These are phyloP conservation scores for Dipteronia dyeriana DNA, from an alignment of 345 rosid species.

Conservation along the genomic window DNA sequence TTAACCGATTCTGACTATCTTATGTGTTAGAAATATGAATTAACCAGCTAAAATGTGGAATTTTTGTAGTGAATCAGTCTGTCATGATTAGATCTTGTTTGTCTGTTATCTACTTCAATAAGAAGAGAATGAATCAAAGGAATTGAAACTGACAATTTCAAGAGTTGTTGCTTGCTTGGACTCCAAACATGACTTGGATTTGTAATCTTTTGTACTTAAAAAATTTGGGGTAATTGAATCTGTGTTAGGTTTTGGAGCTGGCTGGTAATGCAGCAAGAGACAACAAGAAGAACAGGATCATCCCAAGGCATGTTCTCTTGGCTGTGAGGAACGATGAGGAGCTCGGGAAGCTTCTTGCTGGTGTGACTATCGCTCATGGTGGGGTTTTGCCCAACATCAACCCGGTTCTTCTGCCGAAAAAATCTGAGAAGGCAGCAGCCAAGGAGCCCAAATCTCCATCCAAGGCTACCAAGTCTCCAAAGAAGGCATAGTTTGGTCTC, in stretches of 20 bases:
- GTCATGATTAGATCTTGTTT: not conserved
- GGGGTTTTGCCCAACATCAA: constrained; percentile 76
- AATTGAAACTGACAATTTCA: not conserved
- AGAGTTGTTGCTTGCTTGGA: not conserved
- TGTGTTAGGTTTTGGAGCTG: constrained; percentile 57
- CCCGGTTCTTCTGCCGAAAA: constrained; percentile 69
- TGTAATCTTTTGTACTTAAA: not conserved
- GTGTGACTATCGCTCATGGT: constrained; percentile 81
- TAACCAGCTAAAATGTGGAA: not conserved
- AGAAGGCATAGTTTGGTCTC: constrained; percentile 44
- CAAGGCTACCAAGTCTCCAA: constrained; percentile 69
- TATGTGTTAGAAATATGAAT: too few species aligned
- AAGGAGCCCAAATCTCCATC: constrained; percentile 66
- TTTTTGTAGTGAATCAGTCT: too few species aligned
- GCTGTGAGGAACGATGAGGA: constrained; percentile 80
- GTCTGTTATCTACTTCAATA: not conserved
- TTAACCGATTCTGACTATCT: too few species aligned
- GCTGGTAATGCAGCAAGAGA: constrained; percentile 81
- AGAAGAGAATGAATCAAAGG: not conserved
- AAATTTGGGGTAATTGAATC: not conserved
- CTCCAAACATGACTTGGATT: not conserved
- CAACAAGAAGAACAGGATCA: constrained; percentile 74
- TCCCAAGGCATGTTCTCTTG: constrained; percentile 62
- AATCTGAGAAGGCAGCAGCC: constrained; percentile 42
- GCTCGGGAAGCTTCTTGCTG: constrained; percentile 62